Percentiles rank a stretch among this genome's conserved stretches.
phyloP scores from a whole-genome alignment of 352 stramenopile species.

The Aphanomyces astaci region DNA sequence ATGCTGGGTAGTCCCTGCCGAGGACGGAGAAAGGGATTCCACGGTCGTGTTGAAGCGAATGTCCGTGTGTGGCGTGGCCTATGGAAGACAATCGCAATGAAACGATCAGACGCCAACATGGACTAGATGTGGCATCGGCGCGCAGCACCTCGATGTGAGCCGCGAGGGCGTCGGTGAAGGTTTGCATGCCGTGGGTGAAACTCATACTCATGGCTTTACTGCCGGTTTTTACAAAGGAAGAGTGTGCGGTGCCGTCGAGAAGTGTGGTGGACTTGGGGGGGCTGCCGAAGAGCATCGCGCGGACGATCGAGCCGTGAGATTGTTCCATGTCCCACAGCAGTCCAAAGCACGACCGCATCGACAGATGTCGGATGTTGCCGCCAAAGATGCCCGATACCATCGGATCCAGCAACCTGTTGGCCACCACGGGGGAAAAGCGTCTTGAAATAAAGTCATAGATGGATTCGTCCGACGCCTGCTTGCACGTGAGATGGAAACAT shows the following conservation, averaged over 20 bases:
- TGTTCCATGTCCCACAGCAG: constrained; percentile 74
- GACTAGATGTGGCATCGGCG: too few species aligned
- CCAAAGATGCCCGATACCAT: constrained; percentile 81
- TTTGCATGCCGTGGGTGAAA: constrained; percentile 71
- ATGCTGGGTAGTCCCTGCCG: not conserved
- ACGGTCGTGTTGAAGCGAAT: constrained; percentile 27
- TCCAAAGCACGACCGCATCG: constrained; percentile 69
- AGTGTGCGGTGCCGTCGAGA: constrained; percentile 61
- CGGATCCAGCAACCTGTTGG: constrained; percentile 69
- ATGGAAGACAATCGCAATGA: constrained; percentile 21
- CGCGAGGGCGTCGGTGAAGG: constrained; percentile 49
- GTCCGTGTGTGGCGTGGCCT: constrained; percentile 26
- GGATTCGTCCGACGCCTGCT: constrained; percentile 63
- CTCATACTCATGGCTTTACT: constrained; percentile 77
- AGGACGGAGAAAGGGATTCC: not conserved
- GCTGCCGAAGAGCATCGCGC: constrained; percentile 28
- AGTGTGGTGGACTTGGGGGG: constrained; percentile 32
- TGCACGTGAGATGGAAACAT: too few species aligned
- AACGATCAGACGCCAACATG: too few species aligned
- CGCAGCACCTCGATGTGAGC: constrained; percentile 40
- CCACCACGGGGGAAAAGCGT: constrained; percentile 70
- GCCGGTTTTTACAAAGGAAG: constrained; percentile 56
- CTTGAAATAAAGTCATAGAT: constrained; percentile 72
- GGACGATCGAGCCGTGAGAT: constrained; percentile 67
- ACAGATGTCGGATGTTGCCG: constrained; percentile 72